Percentiles rank a stretch among this genome's conserved stretches.
phyloP scores from a whole-genome alignment of 306 rosid species.

The Abrus precatorius region DNA sequence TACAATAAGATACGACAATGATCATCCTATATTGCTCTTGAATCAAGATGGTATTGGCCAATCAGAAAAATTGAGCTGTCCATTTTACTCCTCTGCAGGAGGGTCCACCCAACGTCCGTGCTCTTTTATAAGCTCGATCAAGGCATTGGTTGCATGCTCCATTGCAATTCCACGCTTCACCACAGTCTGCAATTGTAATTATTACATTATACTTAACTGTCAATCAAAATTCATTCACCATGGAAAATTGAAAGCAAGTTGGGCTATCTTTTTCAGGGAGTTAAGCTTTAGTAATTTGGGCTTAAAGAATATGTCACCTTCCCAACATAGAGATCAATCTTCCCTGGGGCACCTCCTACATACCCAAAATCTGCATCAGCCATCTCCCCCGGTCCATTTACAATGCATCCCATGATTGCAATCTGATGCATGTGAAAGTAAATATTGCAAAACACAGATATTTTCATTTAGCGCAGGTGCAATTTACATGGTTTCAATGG shows the following conservation, averaged over 20 bases:
- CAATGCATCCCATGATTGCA: slow-evolving; percentile 99
- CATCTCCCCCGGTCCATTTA: slow-evolving; percentile 99
- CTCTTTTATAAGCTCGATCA: slow-evolving; percentile 91
- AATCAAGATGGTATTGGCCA: slow-evolving; percentile 21
- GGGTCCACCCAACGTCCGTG: slow-evolving; percentile 97
- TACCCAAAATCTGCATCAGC: slow-evolving; percentile 99
- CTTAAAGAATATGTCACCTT: slow-evolving; percentile 66
- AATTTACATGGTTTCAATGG: background rate
- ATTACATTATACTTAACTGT: slow-evolving; percentile 34
- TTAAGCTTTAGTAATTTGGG: slow-evolving; percentile 13
- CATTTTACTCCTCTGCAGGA: slow-evolving; percentile 70
- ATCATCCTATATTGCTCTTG: slow-evolving; percentile 7
- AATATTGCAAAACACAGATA: slow-evolving; percentile 1
- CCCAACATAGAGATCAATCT: slow-evolving; percentile 98
- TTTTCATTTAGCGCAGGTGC: slow-evolving; percentile 14
- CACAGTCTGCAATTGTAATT: slow-evolving; percentile 70
- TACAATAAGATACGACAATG: background rate
- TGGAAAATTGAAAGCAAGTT: background rate
- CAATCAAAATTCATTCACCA: slow-evolving; percentile 40
- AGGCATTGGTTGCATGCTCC: slow-evolving; percentile 93
- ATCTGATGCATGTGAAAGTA: slow-evolving; percentile 60
- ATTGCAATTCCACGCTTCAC: slow-evolving; percentile 93
- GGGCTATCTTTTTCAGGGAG: background rate
- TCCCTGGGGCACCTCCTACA: slow-evolving; percentile 98
- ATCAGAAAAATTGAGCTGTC: background rate